Evolutionary conservation across 2,329 filamentous ascomycete genomes (phyloP).

Genomic region (Botrytis hyacinthi): DNA sequence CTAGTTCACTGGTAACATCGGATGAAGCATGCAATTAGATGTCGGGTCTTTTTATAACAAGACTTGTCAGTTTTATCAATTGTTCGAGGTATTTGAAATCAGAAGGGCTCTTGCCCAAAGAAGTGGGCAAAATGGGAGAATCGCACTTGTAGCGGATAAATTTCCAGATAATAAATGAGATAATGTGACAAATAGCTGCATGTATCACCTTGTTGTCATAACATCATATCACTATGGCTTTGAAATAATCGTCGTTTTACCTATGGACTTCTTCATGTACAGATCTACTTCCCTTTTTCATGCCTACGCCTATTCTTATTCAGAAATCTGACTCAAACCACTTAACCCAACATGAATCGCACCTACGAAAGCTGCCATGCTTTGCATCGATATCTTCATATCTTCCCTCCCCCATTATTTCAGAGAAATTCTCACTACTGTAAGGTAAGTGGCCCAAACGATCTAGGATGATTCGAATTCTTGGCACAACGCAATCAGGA

Average conservation of each 20-base stretch:
- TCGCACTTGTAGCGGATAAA: not conserved
- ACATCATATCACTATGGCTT: not conserved
- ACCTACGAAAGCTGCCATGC: rapidly evolving
- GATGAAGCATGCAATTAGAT: not conserved
- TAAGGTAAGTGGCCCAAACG: not conserved
- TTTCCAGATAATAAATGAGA: not conserved
- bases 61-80: not conserved
- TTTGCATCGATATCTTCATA: not conserved
- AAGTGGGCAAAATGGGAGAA: not conserved
- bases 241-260: not conserved
- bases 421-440: rapidly evolving
- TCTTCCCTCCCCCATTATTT: not conserved
- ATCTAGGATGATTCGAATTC: not conserved
- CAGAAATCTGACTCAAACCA: not conserved
- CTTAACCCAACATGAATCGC: not conserved
- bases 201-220: not conserved
- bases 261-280: not conserved
- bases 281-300: not conserved
- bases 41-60: not conserved
- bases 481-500: not conserved
- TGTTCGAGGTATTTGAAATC: not conserved
- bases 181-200: not conserved
- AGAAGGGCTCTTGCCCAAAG: not conserved
- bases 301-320: not conserved
- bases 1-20: not conserved